These are phyloP conservation scores for Fraxinus sp. DNA, from an alignment of 305 asterid species.

Conservation along the genomic window DNA sequence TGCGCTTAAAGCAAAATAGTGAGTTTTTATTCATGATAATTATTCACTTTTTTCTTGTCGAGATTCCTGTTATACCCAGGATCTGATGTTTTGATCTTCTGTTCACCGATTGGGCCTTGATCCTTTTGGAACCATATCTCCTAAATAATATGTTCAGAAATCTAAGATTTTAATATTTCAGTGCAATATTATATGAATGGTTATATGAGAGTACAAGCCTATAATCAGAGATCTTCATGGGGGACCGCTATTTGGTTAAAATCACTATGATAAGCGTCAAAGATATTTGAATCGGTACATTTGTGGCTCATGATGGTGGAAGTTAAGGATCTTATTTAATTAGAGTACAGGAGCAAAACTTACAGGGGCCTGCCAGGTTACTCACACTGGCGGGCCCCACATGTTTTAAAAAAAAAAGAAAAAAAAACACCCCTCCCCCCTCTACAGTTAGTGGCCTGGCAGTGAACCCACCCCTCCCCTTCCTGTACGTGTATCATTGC, in stretches of 20 bases:
- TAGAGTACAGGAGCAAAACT: too few relatives aligned
- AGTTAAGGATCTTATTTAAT: background rate
- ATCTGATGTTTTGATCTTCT: background rate
- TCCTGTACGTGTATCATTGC: too few relatives aligned
- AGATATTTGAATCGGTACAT: background rate
- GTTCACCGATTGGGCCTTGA: background rate
- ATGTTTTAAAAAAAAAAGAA: too few relatives aligned
- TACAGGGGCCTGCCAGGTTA: too few relatives aligned
- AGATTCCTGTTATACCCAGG: background rate
- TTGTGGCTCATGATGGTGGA: background rate
- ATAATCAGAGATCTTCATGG: background rate
- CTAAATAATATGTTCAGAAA: background rate
- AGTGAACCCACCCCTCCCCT: too few relatives aligned
- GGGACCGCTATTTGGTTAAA: background rate
- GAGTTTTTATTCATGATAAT: slow-evolving; percentile 36
- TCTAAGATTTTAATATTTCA: background rate
- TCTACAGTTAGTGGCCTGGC: too few relatives aligned
- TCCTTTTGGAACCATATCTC: background rate
- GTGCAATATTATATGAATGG: background rate
- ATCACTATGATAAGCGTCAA: background rate
- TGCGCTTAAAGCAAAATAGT: slow-evolving; percentile 82
- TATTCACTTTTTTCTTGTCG: background rate
- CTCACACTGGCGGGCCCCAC: too few relatives aligned
- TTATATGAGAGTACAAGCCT: background rate
- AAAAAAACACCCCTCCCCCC: too few relatives aligned